Conservation (phyloP, 108 stramenopile species). For the Schizochytrium sp. region DNA sequence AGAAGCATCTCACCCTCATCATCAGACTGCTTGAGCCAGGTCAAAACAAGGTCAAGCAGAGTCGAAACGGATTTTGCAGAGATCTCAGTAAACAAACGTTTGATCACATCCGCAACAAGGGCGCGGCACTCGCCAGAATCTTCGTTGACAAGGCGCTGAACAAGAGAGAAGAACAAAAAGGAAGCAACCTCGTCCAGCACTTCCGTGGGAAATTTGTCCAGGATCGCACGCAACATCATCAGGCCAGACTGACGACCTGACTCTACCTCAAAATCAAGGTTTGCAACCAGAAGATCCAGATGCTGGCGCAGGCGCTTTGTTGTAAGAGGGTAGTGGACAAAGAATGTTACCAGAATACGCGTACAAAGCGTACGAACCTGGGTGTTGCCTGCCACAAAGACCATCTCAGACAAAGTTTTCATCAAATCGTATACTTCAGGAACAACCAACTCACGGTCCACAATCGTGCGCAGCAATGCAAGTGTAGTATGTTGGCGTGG, state of each 20-base stretch:
- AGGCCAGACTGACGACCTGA: conserved; percentile 61
- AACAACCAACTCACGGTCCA: conserved; percentile 23
- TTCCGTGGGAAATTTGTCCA: conserved; percentile 25
- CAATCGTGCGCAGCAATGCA: conserved; percentile 30
- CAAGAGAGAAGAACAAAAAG: conserved; percentile 41
- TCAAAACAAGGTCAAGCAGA: conserved; percentile 17
- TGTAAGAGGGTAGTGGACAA: conserved; percentile 62
- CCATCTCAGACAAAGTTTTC: conserved; percentile 40
- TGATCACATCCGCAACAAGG: background rate
- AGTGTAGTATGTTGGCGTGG: background rate
- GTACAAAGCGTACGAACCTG: background rate
- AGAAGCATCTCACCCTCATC: background rate
- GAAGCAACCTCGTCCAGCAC: conserved; percentile 34
- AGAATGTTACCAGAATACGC: conserved; percentile 54
- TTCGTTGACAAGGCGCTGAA: conserved; percentile 42
- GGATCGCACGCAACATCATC: conserved; percentile 26
- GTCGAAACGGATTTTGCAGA: background rate
- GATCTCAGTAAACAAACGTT: background rate
- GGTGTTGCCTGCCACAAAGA: background rate
- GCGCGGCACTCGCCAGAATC: conserved; percentile 16
- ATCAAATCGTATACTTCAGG: conserved; percentile 67
- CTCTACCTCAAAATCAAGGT: conserved; percentile 56
- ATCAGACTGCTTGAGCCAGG: background rate
- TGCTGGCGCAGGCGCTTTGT: conserved; percentile 53
- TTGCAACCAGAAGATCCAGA: conserved; percentile 51